phyloP scores from a whole-genome alignment of 495 filamentous ascomycete genomes.

The Tuber aestivum region DNA sequence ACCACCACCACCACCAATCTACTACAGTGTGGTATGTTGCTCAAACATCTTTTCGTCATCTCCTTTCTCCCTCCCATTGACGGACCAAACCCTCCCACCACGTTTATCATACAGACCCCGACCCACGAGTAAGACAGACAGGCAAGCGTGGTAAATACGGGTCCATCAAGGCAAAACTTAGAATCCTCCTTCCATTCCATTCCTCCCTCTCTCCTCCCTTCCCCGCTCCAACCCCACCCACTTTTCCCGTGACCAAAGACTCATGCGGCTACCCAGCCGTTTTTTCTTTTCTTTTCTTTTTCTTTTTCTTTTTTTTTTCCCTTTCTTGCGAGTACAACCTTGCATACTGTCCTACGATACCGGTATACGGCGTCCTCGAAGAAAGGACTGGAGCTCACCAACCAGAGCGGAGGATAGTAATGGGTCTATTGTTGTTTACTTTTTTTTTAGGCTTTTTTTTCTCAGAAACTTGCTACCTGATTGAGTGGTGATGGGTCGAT shows the following conservation, averaged over 20 bases:
- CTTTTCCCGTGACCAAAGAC: neutral
- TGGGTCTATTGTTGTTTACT: neutral
- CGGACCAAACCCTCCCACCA: too few species aligned
- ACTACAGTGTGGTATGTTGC: too few species aligned
- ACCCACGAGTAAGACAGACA: neutral
- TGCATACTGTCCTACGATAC: neutral
- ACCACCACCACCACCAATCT: too few species aligned
- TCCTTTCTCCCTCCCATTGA: neutral
- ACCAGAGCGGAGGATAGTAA: neutral
- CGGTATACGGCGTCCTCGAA: neutral
- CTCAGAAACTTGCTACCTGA: neutral
- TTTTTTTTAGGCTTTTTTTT: neutral
- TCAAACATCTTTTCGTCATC: neutral
- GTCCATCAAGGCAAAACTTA: neutral
- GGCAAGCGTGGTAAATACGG: neutral
- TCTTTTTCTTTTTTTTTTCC: too few species aligned
- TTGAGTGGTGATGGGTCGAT: neutral
- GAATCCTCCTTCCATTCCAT: neutral
- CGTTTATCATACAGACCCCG: neutral
- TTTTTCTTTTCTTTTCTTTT: neutral
- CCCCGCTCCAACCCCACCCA: neutral
- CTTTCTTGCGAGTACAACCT: neutral
- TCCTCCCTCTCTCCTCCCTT: neutral
- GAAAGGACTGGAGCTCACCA: neutral
- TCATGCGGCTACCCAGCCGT: conserved; percentile 1